phyloP scores from a whole-genome alignment of 2,329 filamentous ascomycete species.

The Thyridium curvatum region DNA sequence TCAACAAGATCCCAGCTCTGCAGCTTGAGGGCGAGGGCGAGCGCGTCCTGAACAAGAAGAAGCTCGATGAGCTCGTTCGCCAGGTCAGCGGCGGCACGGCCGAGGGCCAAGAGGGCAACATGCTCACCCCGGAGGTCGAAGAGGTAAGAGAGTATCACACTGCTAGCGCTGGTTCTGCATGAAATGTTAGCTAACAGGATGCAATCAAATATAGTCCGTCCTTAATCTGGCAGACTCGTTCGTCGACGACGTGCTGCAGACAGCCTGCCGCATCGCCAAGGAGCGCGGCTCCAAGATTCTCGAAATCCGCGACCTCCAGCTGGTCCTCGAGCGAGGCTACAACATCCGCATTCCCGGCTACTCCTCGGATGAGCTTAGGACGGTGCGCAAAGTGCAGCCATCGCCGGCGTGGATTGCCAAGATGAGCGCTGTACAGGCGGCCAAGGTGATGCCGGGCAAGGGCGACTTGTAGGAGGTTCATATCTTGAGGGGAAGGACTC shows the following conservation, averaged over 20 bases:
- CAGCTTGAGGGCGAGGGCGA: conserved; percentile 89
- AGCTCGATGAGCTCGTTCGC: conserved; percentile 88
- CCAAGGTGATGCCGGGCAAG: conserved; percentile 69
- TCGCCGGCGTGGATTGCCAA: conserved; percentile 88
- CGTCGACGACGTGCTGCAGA: conserved; percentile 82
- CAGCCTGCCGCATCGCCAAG: conserved; percentile 87
- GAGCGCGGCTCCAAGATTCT: conserved; percentile 84
- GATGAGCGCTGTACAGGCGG: conserved; percentile 93
- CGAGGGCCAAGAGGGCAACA: conserved; percentile 67
- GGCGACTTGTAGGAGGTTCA: conserved; percentile 43
- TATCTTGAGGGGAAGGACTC: no score
- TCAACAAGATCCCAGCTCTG: conserved; percentile 75
- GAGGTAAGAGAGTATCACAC: conserved; percentile 54
- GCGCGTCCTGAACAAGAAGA: conserved; percentile 94
- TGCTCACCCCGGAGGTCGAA: conserved; percentile 87
- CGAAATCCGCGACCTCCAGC: conserved; percentile 80
- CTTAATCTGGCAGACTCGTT: conserved; percentile 90
- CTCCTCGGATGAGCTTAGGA: conserved; percentile 87
- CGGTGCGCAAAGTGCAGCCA: conserved; percentile 88
- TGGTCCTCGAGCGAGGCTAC: conserved; percentile 77
- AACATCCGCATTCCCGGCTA: conserved; percentile 93
- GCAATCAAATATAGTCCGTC: conserved; percentile 55
- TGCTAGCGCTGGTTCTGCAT: no score
- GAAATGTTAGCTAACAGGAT: conserved; percentile 1
- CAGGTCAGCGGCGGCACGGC: conserved; percentile 82